Percentiles rank a stretch among this genome's conserved stretches.
Evolutionary conservation across 768 basidiomycete genomes (phyloP).

Genomic region (Phylloporus sp.): DNA sequence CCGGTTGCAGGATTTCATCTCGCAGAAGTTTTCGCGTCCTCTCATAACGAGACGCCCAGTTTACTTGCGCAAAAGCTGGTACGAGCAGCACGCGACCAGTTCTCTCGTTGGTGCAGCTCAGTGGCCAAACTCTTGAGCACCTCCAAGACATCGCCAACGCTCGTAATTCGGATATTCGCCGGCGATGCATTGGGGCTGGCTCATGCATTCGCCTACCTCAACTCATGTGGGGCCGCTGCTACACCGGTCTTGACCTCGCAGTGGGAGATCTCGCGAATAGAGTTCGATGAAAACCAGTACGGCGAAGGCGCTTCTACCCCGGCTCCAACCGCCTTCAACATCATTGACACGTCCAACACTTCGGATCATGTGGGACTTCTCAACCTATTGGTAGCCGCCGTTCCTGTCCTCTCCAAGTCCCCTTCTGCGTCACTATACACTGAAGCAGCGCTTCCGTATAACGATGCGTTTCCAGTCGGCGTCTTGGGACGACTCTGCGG

Average conservation of each 20-base stretch:
- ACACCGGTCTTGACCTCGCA: constrained; percentile 20
- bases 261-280: constrained; percentile 24
- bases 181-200: constrained; percentile 29
- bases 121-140: constrained; percentile 9
- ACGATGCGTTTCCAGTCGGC: constrained; percentile 5
- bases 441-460: constrained; percentile 19
- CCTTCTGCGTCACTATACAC: constrained; percentile 28
- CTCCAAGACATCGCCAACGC: not conserved
- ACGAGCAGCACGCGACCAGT: constrained; percentile 16
- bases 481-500: constrained; percentile 26
- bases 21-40: constrained; percentile 22
- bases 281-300: constrained; percentile 22
- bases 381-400: constrained; percentile 21
- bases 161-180: constrained; percentile 28
- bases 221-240: not conserved
- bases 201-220: constrained; percentile 18
- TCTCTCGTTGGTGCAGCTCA: constrained; percentile 27
- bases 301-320: constrained; percentile 5
- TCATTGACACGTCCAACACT: constrained; percentile 32
- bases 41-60: not conserved
- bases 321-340: constrained; percentile 29
- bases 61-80: constrained; percentile 19
- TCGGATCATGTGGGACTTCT: constrained; percentile 29
- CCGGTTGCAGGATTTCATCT: constrained; percentile 30
- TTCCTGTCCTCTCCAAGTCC: constrained; percentile 22